Evolutionary conservation across 441 rosid species (phyloP).

Genomic region (Aquilaria agallochum): DNA sequence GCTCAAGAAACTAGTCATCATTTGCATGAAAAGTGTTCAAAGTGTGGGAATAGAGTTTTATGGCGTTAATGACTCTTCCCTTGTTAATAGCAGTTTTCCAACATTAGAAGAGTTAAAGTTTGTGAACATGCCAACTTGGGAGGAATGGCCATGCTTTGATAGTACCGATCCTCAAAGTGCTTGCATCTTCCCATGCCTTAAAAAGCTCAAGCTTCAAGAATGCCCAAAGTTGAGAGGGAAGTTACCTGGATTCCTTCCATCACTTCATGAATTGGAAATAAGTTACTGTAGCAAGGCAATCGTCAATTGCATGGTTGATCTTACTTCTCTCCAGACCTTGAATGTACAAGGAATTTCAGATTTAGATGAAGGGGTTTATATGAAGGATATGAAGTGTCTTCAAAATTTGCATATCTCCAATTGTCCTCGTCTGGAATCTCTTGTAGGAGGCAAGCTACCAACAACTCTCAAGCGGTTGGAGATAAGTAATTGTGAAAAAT

Average conservation of each 20-base stretch:
- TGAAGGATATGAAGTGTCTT: too few relatives aligned
- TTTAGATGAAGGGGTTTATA: too few relatives aligned
- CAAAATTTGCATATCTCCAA: too few relatives aligned
- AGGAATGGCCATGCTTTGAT: too few relatives aligned
- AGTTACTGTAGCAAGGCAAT: too few relatives aligned
- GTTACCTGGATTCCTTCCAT: too few relatives aligned
- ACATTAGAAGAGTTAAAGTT: conserved; percentile 8
- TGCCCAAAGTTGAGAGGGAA: too few relatives aligned
- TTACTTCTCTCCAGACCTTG: not conserved
- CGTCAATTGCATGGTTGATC: too few relatives aligned
- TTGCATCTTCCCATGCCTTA: conserved; percentile 11
- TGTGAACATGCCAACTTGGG: conserved; percentile 5
- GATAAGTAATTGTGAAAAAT: not conserved
- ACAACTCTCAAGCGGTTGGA: conserved; percentile 11
- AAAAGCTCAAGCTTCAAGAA: not conserved
- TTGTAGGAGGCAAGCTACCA: conserved; percentile 13
- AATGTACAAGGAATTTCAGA: too few relatives aligned
- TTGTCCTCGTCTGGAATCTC: not conserved
- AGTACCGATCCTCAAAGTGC: not conserved
- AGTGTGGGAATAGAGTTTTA: not conserved
- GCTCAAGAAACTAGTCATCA: not conserved
- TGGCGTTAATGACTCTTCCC: not conserved
- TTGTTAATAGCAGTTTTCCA: conserved; percentile 2
- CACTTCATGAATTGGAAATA: too few relatives aligned
- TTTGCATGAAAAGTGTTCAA: conserved; percentile 1